Evolutionary conservation across 2,329 filamentous ascomycete genomes (phyloP).

Genomic region (Fusarium sp.): DNA sequence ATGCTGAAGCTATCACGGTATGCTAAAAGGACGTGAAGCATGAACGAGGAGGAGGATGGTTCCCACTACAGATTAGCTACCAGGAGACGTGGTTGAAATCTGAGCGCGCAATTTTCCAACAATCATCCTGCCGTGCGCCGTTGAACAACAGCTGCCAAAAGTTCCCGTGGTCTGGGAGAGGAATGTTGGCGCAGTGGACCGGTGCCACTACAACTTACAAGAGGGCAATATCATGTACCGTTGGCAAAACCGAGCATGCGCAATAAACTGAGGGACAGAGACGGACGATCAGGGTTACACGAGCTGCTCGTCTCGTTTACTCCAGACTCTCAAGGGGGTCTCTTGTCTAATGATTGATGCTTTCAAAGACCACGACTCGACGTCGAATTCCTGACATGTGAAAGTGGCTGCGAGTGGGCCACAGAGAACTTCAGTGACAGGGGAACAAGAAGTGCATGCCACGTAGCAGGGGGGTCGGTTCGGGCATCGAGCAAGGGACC

Average conservation of each 20-base stretch:
- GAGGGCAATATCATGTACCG: slow-evolving; percentile 19
- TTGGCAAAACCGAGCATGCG: slow-evolving; percentile 27
- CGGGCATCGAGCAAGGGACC: slow-evolving; percentile 19
- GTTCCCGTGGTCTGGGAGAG: slow-evolving; percentile 11
- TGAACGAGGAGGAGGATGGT: neutral
- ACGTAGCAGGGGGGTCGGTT: slow-evolving; percentile 23
- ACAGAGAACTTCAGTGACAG: slow-evolving; percentile 25
- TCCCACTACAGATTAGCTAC: neutral
- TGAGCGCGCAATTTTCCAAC: neutral
- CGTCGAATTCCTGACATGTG: slow-evolving; percentile 47
- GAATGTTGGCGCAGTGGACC: slow-evolving; percentile 34
- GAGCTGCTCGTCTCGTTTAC: neutral
- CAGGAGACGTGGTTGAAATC: neutral
- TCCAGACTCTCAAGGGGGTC: slow-evolving; percentile 24
- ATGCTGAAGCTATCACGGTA: slow-evolving; percentile 2
- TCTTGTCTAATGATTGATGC: slow-evolving; percentile 19
- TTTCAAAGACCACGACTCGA: neutral
- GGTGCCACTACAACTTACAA: slow-evolving; percentile 1
- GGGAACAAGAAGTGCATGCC: slow-evolving; percentile 36
- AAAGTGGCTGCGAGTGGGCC: slow-evolving; percentile 48
- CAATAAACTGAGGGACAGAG: slow-evolving; percentile 6
- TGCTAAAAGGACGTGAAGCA: slow-evolving; percentile 4
- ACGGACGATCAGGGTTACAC: slow-evolving; percentile 22
- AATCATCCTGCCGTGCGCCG: neutral
- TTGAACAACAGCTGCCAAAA: slow-evolving; percentile 5